These are phyloP conservation scores for Phytophthora meadii DNA, from an alignment of 352 stramenopile genomes.

Conservation along the genomic window DNA sequence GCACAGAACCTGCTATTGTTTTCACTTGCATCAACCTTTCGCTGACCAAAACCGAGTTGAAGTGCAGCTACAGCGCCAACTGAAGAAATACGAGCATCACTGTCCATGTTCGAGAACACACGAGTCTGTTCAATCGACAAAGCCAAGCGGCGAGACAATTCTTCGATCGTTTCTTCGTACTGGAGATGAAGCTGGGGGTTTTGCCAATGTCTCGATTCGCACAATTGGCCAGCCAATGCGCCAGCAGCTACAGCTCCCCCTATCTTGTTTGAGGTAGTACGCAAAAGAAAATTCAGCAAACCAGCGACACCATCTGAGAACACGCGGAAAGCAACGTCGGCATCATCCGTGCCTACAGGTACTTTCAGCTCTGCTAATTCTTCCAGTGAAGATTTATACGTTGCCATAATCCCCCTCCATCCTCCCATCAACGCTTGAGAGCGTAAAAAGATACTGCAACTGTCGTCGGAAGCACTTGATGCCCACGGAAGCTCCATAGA, in stretches of 20 bases:
- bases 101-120: conserved; percentile 39
- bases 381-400: conserved; percentile 46
- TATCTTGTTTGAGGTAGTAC: conserved; percentile 18
- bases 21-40: conserved; percentile 33
- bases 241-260: conserved; percentile 42
- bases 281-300: conserved; percentile 26
- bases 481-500: conserved; percentile 32
- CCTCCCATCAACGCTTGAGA: conserved; percentile 47
- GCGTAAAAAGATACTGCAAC: conserved; percentile 32
- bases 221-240: conserved; percentile 45
- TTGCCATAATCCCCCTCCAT: conserved; percentile 55
- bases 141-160: conserved; percentile 30
- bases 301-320: conserved; percentile 42
- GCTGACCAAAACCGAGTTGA: conserved; percentile 44
- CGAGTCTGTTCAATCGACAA: conserved; percentile 46
- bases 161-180: conserved; percentile 31
- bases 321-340: conserved; percentile 42
- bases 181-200: conserved; percentile 33
- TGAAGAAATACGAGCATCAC: conserved; percentile 20
- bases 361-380: conserved; percentile 51
- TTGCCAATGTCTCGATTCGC: conserved; percentile 46
- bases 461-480: conserved; percentile 9
- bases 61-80: conserved; percentile 39
- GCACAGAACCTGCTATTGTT: conserved; percentile 17
- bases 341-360: conserved; percentile 46